Percentiles rank a stretch among this genome's conserved stretches.
These are phyloP conservation scores for Fusarium sp. DNA, from an alignment of 2,329 filamentous ascomycete species.

Conservation along the genomic window DNA sequence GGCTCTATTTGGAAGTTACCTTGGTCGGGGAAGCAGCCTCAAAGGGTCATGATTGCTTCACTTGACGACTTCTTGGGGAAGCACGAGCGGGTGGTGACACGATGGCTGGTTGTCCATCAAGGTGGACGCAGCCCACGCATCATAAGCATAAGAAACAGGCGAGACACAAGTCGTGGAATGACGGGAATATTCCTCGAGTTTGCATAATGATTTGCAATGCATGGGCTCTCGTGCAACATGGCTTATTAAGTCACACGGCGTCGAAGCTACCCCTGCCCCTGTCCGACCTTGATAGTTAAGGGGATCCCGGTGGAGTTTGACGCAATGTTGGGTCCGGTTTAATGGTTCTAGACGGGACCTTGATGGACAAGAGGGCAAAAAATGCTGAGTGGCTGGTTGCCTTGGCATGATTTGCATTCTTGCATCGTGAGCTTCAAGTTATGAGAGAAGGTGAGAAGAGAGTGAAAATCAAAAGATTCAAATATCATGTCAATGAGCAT, in stretches of 20 bases:
- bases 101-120: constrained; percentile 20
- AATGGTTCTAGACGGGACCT: constrained; percentile 7
- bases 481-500: neutral
- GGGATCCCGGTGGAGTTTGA: constrained; percentile 2
- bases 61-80: neutral
- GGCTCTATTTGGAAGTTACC: neutral
- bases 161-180: neutral
- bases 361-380: constrained; percentile 6
- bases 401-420: neutral
- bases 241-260: neutral
- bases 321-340: neutral
- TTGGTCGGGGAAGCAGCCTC: neutral
- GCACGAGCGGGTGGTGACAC: neutral
- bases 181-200: neutral
- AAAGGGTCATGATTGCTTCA: neutral
- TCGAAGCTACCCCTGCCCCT: neutral
- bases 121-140: constrained; percentile 6
- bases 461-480: neutral
- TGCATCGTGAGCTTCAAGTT: neutral
- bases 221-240: neutral
- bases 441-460: neutral
- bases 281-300: constrained; percentile 28
- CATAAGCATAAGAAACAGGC: neutral
- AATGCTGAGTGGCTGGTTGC: neutral
- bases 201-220: constrained; percentile 11